Percentiles rank a stretch among this genome's conserved stretches.
phyloP scores from a whole-genome alignment of 192 early-diverging fungal species.

The Mycoemilia scoparia region DNA sequence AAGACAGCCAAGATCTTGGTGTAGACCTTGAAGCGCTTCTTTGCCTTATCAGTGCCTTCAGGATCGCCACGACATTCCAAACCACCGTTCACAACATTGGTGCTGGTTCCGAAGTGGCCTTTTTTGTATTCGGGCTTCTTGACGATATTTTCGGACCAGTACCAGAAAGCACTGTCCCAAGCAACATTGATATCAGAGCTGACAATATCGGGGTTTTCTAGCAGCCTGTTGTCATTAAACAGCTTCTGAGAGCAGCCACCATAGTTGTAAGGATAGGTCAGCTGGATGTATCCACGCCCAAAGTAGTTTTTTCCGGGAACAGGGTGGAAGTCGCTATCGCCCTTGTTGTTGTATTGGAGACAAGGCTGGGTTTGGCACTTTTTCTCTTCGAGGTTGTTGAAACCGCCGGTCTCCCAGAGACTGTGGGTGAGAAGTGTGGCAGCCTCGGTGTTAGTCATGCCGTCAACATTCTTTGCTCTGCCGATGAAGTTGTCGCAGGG shows the following conservation, averaged over 20 bases:
- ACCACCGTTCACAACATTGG: constrained; percentile 27
- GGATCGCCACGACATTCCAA: constrained; percentile 24
- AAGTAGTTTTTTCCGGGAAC: constrained; percentile 21
- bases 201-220: constrained; percentile 11
- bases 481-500: constrained; percentile 24
- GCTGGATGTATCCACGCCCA: constrained; percentile 33
- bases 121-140: constrained; percentile 11
- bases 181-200: constrained; percentile 13
- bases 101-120: constrained; percentile 28
- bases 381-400: constrained; percentile 25
- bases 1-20: constrained; percentile 18
- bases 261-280: constrained; percentile 30
- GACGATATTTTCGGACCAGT: constrained; percentile 23
- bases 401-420: constrained; percentile 27
- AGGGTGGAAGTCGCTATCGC: constrained; percentile 12
- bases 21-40: constrained; percentile 31
- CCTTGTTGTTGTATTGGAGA: constrained; percentile 25
- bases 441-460: constrained; percentile 18
- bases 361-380: constrained; percentile 14
- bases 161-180: constrained; percentile 23
- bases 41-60: constrained; percentile 10
- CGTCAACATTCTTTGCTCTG: too few relatives aligned
- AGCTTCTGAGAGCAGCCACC: constrained; percentile 19
- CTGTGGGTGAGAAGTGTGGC: constrained; percentile 31
- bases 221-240: constrained; percentile 18